Evolutionary conservation across 2,329 filamentous ascomycete species (phyloP), one percentile per base, ranked within the genome.

Genomic region (Botrytis aclada): DNA sequence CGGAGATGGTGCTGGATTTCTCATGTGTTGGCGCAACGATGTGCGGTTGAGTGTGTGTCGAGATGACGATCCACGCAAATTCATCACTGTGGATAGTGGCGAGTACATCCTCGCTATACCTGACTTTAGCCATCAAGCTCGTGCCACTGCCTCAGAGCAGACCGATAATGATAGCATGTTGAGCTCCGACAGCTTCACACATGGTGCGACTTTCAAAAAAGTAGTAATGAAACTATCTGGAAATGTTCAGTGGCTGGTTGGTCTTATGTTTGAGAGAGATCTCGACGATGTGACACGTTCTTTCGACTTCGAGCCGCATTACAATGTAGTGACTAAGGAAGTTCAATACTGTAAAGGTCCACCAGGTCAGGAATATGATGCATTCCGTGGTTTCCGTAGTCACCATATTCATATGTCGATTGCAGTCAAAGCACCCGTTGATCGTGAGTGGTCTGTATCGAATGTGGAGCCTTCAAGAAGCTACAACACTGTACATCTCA

Each of bases 221-320:
- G 96, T 98, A 5, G 89, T 97, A 69, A 98, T 99, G 95, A 99
- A 99, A 83, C 86, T 99, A 20, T 98, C 96, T 5, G 96, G 96
- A 22, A 97, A 96, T 79, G 96, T 99, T 0, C 92, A 94, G 82
- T 98, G 94, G 93, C 88, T 95, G 80, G 91, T 93, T 22, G 97
- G 96, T 0, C 85, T 99, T 56, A 93, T 97, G 67, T 99, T 99
- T 80, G 96, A 99, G 82, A 90, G 92, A 63, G 93, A 95, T 75
- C 86, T 95, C 43, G 88, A 90, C 32, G 69, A 90, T 70, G 92
- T 91, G 47, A 86, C 87, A 71, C 88, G 96, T 73, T 95, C 90
- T 34, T 98, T 98, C 80, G 87, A 93, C 20, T 99, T 98, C 83
- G 92, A 88, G 77, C 94, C 94, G 34, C 96, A 99, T 81, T 99